Conservation (phyloP, 768 basidiomycete genomes). For the Auricularia heimuer region DNA sequence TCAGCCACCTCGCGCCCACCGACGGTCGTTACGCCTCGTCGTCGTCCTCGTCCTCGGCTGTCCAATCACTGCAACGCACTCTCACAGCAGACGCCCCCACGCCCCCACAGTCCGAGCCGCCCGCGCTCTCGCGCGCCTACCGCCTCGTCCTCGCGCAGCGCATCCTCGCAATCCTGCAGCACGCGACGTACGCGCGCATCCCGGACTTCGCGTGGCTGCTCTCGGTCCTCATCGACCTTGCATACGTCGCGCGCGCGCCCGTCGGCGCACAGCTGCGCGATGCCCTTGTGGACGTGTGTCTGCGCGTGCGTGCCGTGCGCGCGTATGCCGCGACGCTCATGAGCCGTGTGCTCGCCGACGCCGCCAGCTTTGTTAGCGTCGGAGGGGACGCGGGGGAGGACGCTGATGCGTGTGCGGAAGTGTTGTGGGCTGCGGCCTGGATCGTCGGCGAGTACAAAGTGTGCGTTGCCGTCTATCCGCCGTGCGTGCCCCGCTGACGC, state of each 20-base stretch:
- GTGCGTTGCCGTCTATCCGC: conserved; percentile 36
- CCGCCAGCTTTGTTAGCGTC: conserved; percentile 40
- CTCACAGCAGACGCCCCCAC: conserved; percentile 25
- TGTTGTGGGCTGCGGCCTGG: conserved; percentile 93
- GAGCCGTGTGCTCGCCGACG: conserved; percentile 72
- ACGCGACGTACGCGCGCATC: conserved; percentile 76
- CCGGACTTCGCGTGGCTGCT: conserved; percentile 97
- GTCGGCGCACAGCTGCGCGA: conserved; percentile 71
- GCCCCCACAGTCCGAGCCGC: conserved; percentile 27
- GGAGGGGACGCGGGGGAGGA: conserved; percentile 9
- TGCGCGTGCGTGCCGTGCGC: conserved; percentile 66
- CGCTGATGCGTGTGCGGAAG: conserved; percentile 48
- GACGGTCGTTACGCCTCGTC: conserved; percentile 38
- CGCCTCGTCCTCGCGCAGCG: conserved; percentile 72
- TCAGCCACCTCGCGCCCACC: conserved; percentile 67
- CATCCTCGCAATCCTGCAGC: conserved; percentile 80
- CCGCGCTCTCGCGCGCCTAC: conserved; percentile 73
- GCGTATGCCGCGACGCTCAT: conserved; percentile 76
- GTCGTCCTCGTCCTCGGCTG: conserved; percentile 43
- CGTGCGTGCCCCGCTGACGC: not conserved
- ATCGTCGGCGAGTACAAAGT: conserved; percentile 91
- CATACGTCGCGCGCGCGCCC: conserved; percentile 75
- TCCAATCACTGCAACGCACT: conserved; percentile 42
- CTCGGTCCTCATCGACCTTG: conserved; percentile 85
- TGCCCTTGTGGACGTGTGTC: conserved; percentile 79